Evolutionary conservation across 495 filamentous ascomycete genomes (phyloP), one percentile per base, ranked within the genome.

Genomic region (Daldinia bambusicola): DNA sequence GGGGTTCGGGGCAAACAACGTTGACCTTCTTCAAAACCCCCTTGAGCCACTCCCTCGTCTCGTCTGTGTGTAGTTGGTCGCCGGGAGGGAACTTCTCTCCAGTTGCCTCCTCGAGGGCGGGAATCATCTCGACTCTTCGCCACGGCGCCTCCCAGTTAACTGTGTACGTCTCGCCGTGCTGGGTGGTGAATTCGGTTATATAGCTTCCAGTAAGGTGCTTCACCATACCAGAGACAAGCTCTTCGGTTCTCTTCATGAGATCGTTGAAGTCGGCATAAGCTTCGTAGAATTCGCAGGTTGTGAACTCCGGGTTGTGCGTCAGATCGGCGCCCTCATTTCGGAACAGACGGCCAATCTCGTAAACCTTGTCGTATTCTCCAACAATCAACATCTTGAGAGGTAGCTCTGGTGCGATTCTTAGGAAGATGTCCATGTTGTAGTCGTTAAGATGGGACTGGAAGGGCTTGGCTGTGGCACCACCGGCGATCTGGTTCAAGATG

Each of bases 241-340:
- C 95, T 79, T 99, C 96, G 1, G 96, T 98, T 74, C 94, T 82
- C 57, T 92, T 84, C 93, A 98, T 97, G 50, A 98, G 78, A 78
- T 99, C 95, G 80, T 93, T 92, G 53, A 95, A 86, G 81, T 98
- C 96, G 40, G 93, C 93, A 70, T 94, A 98, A 13, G 95, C 95
- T 89, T 89, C 89, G 81, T 99, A 99, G 84, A 98, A 98, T 80
- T 99, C 96, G 76, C 91, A 94, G 12, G 94, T 94, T 10, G 96
- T 98, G 84, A 98, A 99, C 75, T 99, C 95, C 2, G 95, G 95
- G 83, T 99, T 99, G 85, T 99, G 96, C 13, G 95, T 98, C 58
- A 96, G 84, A 81, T 99, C 95, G 74, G 96, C 92, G 60, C 93
- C 94, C 79, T 99, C 95, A 73, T 98, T 99, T 65, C 95, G 85